These are phyloP conservation scores for Cystobasidium pallidum DNA, from an alignment of 1,284 basidiomycete genomes.

Conservation along the genomic window DNA sequence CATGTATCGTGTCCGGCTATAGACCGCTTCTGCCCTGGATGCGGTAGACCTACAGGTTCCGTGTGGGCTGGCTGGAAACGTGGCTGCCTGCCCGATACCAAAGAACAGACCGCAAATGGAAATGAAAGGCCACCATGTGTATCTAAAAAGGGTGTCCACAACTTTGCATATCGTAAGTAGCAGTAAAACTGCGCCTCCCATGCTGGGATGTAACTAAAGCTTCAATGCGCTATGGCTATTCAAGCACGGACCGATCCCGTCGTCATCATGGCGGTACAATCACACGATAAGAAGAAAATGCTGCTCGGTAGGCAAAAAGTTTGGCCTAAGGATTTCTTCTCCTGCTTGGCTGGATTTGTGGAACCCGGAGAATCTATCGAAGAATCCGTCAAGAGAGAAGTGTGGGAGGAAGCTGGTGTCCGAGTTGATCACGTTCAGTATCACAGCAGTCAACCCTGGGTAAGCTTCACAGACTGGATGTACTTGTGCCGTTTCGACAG, in stretches of 20 bases:
- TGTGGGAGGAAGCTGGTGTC: conserved; percentile 93
- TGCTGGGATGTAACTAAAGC: no score
- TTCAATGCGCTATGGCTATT: not conserved
- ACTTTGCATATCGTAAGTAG: conserved; percentile 62
- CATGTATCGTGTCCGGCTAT: not conserved
- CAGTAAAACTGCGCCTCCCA: conserved; percentile 6
- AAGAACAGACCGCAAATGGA: conserved; percentile 67
- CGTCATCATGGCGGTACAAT: conserved; percentile 87
- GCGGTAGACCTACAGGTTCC: conserved; percentile 78
- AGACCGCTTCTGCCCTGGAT: conserved; percentile 79
- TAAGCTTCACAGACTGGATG: no score
- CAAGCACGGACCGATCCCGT: conserved; percentile 59
- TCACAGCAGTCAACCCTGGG: conserved; percentile 81
- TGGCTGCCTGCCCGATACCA: conserved; percentile 68
- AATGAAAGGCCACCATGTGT: conserved; percentile 59
- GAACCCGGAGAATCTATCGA: conserved; percentile 95
- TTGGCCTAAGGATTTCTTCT: conserved; percentile 69
- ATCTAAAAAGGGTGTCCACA: conserved; percentile 76
- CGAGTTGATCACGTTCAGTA: conserved; percentile 81
- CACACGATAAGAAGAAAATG: conserved; percentile 75
- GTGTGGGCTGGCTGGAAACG: conserved; percentile 97
- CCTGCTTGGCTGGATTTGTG: conserved; percentile 82
- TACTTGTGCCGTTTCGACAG: no score
- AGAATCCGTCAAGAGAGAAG: conserved; percentile 88
- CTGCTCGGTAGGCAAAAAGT: conserved; percentile 76